phyloP scores from a whole-genome alignment of 2,329 filamentous ascomycete genomes.

The Penicillium digitatum region DNA sequence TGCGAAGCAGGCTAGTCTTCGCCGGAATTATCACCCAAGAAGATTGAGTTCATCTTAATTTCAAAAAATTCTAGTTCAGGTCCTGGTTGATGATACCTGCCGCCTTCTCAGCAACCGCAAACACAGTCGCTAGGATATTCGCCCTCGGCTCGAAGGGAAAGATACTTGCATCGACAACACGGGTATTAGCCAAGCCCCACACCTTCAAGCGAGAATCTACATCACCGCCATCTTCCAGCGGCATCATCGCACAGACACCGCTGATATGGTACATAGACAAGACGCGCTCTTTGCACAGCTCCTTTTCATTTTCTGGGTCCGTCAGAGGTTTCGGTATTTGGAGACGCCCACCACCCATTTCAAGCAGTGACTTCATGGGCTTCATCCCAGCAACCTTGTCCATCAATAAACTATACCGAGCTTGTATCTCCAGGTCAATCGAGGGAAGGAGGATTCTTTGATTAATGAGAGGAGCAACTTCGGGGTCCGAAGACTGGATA shows the following conservation, averaged over 20 bases:
- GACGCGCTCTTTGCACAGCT: slow-evolving; percentile 19
- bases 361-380: slow-evolving; percentile 33
- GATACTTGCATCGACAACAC: slow-evolving; percentile 36
- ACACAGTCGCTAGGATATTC: slow-evolving; percentile 38
- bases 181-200: slow-evolving; percentile 30
- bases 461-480: slow-evolving; percentile 40
- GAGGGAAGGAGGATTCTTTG: slow-evolving; percentile 45
- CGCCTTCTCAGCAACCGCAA: slow-evolving; percentile 34
- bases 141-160: slow-evolving; percentile 36
- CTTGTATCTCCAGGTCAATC: slow-evolving; percentile 42
- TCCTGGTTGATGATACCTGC: slow-evolving; percentile 28
- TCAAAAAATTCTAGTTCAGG: not conserved
- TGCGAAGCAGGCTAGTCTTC: too few relatives aligned
- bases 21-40: too few relatives aligned
- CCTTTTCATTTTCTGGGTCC: slow-evolving; percentile 10
- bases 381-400: slow-evolving; percentile 30
- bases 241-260: slow-evolving; percentile 34
- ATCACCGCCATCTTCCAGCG: slow-evolving; percentile 27
- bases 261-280: slow-evolving; percentile 24
- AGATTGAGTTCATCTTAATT: not conserved
- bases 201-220: slow-evolving; percentile 28
- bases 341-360: slow-evolving; percentile 25
- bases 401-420: slow-evolving; percentile 34
- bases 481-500: slow-evolving; percentile 37
- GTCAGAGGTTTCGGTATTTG: slow-evolving; percentile 6